phyloP scores from a whole-genome alignment of 352 stramenopile genomes.

The Blastocystis sp. region DNA sequence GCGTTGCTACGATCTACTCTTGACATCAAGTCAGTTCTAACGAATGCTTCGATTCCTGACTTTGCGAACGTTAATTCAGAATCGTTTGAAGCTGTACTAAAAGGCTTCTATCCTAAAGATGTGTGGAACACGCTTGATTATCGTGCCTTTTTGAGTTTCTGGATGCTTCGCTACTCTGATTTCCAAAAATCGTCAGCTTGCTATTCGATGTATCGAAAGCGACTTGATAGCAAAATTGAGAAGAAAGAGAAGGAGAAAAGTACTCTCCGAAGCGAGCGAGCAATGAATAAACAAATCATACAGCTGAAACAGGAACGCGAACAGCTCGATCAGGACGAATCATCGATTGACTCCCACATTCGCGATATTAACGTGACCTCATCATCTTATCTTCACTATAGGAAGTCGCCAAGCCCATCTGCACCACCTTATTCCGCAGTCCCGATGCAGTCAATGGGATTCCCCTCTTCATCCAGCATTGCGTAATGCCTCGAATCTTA shows the following conservation, averaged over 20 bases:
- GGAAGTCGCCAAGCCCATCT: neutral
- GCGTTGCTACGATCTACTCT: neutral
- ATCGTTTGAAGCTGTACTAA: neutral
- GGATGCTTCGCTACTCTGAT: neutral
- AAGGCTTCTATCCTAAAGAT: neutral
- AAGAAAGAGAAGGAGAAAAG: neutral
- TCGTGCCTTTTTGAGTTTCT: neutral
- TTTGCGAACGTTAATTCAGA: neutral
- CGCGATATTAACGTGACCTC: neutral
- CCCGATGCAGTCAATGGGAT: neutral
- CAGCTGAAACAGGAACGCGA: neutral
- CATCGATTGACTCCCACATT: neutral
- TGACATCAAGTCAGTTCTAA: neutral
- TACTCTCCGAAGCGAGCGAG: neutral
- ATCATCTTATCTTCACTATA: neutral
- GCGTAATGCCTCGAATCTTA: slow-evolving; percentile 2
- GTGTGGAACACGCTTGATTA: neutral
- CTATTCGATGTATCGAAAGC: neutral
- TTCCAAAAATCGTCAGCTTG: neutral
- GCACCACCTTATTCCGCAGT: neutral
- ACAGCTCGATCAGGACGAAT: neutral
- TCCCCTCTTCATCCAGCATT: slow-evolving; percentile 17
- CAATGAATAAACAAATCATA: neutral
- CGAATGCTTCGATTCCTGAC: neutral
- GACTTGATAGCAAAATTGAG: neutral